Conservation (phyloP, 371 early-diverging fungal genomes). For the Mucor racemosus region DNA sequence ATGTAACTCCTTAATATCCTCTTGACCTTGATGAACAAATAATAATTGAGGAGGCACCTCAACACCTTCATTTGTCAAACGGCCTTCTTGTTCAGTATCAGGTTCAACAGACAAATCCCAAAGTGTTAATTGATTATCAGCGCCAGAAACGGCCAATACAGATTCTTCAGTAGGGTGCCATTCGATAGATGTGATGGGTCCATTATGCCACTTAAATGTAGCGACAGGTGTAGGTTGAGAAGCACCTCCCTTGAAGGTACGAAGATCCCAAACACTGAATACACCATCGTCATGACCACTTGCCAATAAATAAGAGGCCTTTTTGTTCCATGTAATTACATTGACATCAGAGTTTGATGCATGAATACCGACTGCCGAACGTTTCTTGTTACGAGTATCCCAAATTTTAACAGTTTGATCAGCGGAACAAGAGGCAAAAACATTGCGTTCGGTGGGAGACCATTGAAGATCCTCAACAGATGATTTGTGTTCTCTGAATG, state of each 20-base stretch:
- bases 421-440: conserved; percentile 91
- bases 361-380: conserved; percentile 75
- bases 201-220: conserved; percentile 94
- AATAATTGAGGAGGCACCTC: conserved; percentile 94
- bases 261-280: conserved; percentile 96
- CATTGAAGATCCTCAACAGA: conserved; percentile 97
- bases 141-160: conserved; percentile 90
- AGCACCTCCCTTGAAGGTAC: conserved; percentile 64
- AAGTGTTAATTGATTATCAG: conserved; percentile 95
- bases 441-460: conserved; percentile 88
- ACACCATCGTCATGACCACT: conserved; percentile 94
- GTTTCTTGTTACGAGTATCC: conserved; percentile 86
- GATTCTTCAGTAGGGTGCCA: conserved; percentile 96
- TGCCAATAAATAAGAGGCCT: conserved; percentile 84
- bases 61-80: conserved; percentile 63
- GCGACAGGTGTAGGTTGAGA: conserved; percentile 85
- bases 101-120: conserved; percentile 97
- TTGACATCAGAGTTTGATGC: conserved; percentile 93
- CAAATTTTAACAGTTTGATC: conserved; percentile 94
- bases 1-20: conserved; percentile 93
- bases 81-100: conserved; percentile 86
- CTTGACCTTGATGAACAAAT: conserved; percentile 95
- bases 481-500: conserved; percentile 83
- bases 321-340: conserved; percentile 94
- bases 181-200: conserved; percentile 94